These are phyloP conservation scores for Beauveria caledonica DNA, from an alignment of 2,329 filamentous ascomycete species.

Conservation along the genomic window DNA sequence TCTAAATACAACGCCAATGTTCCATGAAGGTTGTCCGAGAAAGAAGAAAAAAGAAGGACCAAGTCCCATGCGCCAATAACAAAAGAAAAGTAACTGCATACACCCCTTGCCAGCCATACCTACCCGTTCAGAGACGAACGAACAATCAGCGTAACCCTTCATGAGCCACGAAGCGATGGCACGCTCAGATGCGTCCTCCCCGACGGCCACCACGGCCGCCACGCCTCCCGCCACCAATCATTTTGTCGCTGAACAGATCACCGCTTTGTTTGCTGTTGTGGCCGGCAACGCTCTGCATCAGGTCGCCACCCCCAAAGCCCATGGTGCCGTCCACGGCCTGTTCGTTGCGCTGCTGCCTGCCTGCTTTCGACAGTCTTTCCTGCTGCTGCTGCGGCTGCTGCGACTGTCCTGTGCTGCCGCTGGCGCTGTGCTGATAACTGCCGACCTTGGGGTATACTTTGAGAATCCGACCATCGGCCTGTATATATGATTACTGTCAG, in stretches of 20 bases:
- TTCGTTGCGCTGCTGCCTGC: conserved; percentile 23
- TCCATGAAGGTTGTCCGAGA: not conserved
- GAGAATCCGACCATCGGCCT: conserved; percentile 68
- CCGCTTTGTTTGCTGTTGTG: not conserved
- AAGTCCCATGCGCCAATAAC: not conserved
- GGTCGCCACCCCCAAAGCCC: conserved; percentile 40
- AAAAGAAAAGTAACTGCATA: not conserved
- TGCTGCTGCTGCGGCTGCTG: conserved; percentile 14
- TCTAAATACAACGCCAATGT: conserved; percentile 1
- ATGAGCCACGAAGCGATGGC: not conserved
- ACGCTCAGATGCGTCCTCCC: conserved; percentile 3
- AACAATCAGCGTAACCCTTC: not conserved
- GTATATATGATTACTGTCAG: not conserved
- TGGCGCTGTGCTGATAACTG: conserved; percentile 24
- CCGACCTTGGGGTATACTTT: conserved; percentile 63
- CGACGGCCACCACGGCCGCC: conserved; percentile 16
- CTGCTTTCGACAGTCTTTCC: conserved; percentile 13
- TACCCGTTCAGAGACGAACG: not conserved
- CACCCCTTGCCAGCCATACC: not conserved
- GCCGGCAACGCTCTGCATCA: conserved; percentile 31
- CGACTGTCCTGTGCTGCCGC: conserved; percentile 8
- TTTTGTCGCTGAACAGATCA: conserved; percentile 44
- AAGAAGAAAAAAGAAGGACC: not conserved
- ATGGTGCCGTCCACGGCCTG: conserved; percentile 44
- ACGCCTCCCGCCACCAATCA: conserved; percentile 21